A percentile compares a stretch with the other conserved stretches of the same genome.
Evolutionary conservation across 164 flowering plant species (phyloP).

Genomic region (Vitis rotundifolia): DNA sequence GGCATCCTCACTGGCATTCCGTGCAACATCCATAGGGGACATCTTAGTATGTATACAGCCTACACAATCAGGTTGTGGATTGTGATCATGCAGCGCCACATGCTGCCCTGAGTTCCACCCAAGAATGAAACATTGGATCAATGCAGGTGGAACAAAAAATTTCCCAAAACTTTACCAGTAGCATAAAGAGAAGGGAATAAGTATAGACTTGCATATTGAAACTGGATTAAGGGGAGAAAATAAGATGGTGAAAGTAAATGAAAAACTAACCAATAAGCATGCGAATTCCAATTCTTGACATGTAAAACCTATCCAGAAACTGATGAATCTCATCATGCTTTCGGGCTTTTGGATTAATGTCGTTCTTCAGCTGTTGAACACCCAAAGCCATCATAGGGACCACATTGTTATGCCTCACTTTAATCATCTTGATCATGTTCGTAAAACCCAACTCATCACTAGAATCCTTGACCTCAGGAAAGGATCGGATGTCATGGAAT

Average conservation of each 20-base stretch:
- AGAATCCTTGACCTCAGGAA: constrained; percentile 65
- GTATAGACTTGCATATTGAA: neutral
- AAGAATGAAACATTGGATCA: constrained; percentile 10
- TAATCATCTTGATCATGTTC: constrained; percentile 90
- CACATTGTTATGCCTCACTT: constrained; percentile 95
- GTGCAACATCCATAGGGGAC: constrained; percentile 85
- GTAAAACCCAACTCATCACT: constrained; percentile 84
- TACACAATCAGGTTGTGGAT: constrained; percentile 73
- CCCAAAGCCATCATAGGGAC: constrained; percentile 98
- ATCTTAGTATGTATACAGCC: constrained; percentile 85
- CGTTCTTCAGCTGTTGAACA: constrained; percentile 90
- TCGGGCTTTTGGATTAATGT: constrained; percentile 44
- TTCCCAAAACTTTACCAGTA: too few species aligned
- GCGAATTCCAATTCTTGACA: constrained; percentile 96
- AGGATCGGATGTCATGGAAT: constrained; percentile 75
- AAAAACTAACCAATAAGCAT: constrained; percentile 85
- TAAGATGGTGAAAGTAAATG: constrained; percentile 1
- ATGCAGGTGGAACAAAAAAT: too few species aligned
- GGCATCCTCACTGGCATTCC: constrained; percentile 87
- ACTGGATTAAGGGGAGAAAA: neutral
- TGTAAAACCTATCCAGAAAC: constrained; percentile 93
- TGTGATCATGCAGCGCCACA: constrained; percentile 89
- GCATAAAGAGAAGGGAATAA: neutral
- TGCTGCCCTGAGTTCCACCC: constrained; percentile 79
- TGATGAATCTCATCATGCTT: constrained; percentile 81